Evolutionary conservation across 2,329 filamentous ascomycete genomes (phyloP).

Genomic region (Colletotrichum kahawae): DNA sequence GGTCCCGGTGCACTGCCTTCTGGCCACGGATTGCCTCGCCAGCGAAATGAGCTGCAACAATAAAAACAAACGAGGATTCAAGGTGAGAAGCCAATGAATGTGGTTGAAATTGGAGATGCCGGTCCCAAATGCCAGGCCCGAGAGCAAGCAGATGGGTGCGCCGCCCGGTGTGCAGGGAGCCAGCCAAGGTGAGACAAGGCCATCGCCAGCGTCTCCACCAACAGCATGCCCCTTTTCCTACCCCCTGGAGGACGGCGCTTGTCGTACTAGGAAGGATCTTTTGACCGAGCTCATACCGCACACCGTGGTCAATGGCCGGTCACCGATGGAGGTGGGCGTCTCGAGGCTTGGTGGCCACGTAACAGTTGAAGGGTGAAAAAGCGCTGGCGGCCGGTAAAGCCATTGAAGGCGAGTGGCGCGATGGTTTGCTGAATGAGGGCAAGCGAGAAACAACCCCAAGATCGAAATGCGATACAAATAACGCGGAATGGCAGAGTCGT

Average conservation of each 20-base stretch:
- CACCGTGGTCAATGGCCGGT: neutral
- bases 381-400: neutral
- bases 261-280: neutral
- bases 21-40: constrained; percentile 5
- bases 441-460: neutral
- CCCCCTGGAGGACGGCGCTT: neutral
- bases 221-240: neutral
- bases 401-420: neutral
- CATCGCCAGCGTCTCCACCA: constrained; percentile 7
- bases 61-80: constrained; percentile 22
- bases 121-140: constrained; percentile 3
- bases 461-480: neutral
- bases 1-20: constrained; percentile 3
- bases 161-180: constrained; percentile 4
- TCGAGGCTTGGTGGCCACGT: neutral
- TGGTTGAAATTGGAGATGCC: neutral
- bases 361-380: neutral
- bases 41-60: constrained; percentile 29
- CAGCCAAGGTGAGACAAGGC: constrained; percentile 16
- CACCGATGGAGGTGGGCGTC: neutral
- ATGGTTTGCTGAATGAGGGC: neutral
- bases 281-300: constrained; percentile 12
- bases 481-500: neutral
- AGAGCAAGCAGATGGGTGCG: neutral
- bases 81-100: constrained; percentile 16